These are phyloP conservation scores for Madurella mycetomatis DNA, from an alignment of 2,329 filamentous ascomycete genomes.

Conservation along the genomic window DNA sequence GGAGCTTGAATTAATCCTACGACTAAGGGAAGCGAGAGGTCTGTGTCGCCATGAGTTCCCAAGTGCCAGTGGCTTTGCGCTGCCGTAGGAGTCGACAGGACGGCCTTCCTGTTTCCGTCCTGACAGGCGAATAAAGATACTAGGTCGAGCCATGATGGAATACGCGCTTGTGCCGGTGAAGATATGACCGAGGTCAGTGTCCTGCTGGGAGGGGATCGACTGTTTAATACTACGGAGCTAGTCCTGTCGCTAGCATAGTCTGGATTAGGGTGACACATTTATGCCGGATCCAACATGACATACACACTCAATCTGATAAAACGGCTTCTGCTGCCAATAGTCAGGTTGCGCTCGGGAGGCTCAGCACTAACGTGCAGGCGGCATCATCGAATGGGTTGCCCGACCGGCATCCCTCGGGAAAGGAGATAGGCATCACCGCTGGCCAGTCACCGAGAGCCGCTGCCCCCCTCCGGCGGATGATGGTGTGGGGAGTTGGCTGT, in stretches of 20 bases:
- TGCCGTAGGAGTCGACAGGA: background rate
- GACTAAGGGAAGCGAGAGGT: slow-evolving; percentile 17
- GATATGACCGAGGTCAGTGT: background rate
- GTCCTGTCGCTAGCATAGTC: background rate
- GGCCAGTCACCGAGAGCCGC: background rate
- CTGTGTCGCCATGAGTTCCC: slow-evolving; percentile 11
- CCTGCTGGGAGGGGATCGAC: background rate
- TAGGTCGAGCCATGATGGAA: slow-evolving; percentile 11
- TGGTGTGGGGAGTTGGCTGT: too few species aligned
- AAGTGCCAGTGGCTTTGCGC: slow-evolving; percentile 1
- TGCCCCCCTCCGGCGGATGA: background rate
- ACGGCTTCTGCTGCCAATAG: background rate
- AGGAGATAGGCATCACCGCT: background rate
- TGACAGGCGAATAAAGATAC: slow-evolving; percentile 12
- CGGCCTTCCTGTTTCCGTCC: slow-evolving; percentile 4
- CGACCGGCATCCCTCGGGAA: slow-evolving; percentile 1
- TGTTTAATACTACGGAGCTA: slow-evolving; percentile 3
- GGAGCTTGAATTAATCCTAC: slow-evolving; percentile 5
- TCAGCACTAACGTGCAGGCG: background rate
- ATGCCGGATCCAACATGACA: background rate
- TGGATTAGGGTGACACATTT: background rate
- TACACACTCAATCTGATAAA: background rate
- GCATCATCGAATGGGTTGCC: background rate
- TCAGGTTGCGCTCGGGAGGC: background rate
- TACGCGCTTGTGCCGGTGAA: background rate